Evolutionary conservation across 768 basidiomycete genomes (phyloP).

Genomic region (Suillus americanus): DNA sequence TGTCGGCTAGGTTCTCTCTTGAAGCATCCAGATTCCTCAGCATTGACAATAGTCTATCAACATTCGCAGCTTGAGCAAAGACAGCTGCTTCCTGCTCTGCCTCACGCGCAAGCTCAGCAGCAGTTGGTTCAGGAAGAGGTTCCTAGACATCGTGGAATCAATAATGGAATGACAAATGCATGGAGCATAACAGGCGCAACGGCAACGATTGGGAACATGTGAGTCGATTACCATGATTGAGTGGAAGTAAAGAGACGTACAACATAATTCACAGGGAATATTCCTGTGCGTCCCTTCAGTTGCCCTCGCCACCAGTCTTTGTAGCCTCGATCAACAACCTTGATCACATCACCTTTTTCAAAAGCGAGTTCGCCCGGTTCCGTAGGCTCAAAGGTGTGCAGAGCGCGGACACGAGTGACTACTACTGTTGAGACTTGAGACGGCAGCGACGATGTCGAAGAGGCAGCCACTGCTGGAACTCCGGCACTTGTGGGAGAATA

Average conservation of each 20-base stretch:
- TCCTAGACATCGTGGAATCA: conserved; percentile 46
- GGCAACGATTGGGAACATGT: not conserved
- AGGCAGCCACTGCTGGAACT: conserved; percentile 14
- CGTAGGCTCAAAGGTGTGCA: conserved; percentile 86
- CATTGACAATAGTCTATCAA: conserved; percentile 77
- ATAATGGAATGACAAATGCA: not conserved
- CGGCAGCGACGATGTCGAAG: conserved; percentile 28
- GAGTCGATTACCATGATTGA: not conserved
- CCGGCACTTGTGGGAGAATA: conserved; percentile 44
- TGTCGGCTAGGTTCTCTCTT: conserved; percentile 84
- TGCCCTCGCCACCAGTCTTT: conserved; percentile 98
- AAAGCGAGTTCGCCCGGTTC: conserved; percentile 91
- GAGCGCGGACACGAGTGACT: conserved; percentile 81
- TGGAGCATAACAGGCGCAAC: not conserved
- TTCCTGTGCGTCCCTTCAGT: conserved; percentile 84
- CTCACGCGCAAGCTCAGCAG: conserved; percentile 74
- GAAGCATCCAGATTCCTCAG: conserved; percentile 71
- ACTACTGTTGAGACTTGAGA: conserved; percentile 33
- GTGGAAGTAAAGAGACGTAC: conserved; percentile 42
- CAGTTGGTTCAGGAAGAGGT: conserved; percentile 81
- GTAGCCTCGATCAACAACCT: conserved; percentile 91
- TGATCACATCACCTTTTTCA: conserved; percentile 90
- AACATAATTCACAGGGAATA: conserved; percentile 97
- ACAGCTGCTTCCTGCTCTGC: conserved; percentile 86
- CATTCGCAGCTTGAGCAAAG: conserved; percentile 82